Evolutionary conservation across 177 flowering plant genomes (phyloP), one percentile per base, ranked within the genome.

Genomic region (Tripterygium wilfordii): DNA sequence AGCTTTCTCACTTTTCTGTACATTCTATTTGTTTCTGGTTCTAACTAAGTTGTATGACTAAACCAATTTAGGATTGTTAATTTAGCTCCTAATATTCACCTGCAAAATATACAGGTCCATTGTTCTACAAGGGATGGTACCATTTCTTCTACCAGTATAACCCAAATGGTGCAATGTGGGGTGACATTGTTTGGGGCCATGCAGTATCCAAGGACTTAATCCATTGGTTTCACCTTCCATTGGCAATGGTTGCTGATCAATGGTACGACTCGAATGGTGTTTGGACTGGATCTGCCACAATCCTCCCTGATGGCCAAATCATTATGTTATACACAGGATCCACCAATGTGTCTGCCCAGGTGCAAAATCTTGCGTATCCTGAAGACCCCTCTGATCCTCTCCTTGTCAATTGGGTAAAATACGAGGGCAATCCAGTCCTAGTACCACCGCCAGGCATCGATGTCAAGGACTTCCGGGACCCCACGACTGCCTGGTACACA

Each of bases 141-240:
- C 98, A 91, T 38, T 68, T 91, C 30, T 91, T 91, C 75, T 90
- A 90, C 62, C 98, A 90, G 46, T 90, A 81, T 70, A 88, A 88
- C 51, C 98, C 96, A 18, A 65, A 79, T 54, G 74, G 63, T 1
- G 92, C 96, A 12, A 66, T 88, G 2, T 90, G 98, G 98, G 98
- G 96, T 26, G 77, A 79, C 67, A 90, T 90, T 14, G 81, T 72
- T 4, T 90, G 98, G 98, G 98, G 88, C 23, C 98, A 90, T 54
- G 79, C 98, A 0, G 85, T 90, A 2, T 90, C 98, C 14, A 65
- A 37, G 38, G 95, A 90, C 61, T 54, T 90, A 18, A 72, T 90
- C 54, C 67, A 85, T 50, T 90, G 98, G 98, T 56, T 71, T 33
- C 67, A 88, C 67, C 84, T 90, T 14, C 96, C 96, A 3, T 17